phyloP scores from a whole-genome alignment of 2,329 filamentous ascomycete genomes.

The Trichoderma atrobrunneum region DNA sequence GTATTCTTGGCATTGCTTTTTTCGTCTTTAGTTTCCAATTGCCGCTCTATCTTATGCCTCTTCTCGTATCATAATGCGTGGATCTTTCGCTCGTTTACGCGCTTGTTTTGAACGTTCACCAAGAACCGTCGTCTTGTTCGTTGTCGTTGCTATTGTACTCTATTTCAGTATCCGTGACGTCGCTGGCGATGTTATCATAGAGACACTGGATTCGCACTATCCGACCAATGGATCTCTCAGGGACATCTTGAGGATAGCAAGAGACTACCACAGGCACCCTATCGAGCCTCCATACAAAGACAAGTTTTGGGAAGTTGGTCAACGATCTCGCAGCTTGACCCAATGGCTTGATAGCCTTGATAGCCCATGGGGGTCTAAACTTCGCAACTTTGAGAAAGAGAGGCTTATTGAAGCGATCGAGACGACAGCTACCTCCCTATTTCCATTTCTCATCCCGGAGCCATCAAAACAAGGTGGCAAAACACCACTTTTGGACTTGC shows the following conservation, averaged over 20 bases:
- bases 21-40: background rate
- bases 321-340: slow-evolving; percentile 27
- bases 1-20: background rate
- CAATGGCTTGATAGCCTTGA: slow-evolving; percentile 23
- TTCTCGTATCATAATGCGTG: background rate
- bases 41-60: background rate
- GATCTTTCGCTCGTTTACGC: background rate
- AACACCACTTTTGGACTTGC: slow-evolving; percentile 24
- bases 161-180: background rate
- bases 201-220: background rate
- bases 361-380: background rate
- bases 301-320: slow-evolving; percentile 34
- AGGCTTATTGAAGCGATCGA: slow-evolving; percentile 15
- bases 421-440: slow-evolving; percentile 23
- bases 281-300: slow-evolving; percentile 31
- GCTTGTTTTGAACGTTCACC: background rate
- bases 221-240: background rate
- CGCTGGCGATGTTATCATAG: background rate
- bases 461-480: background rate
- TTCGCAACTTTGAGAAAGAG: background rate
- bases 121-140: background rate
- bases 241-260: slow-evolving; percentile 11
- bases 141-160: background rate
- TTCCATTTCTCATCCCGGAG: slow-evolving; percentile 28
- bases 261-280: slow-evolving; percentile 30